Conservation (phyloP, 2,329 filamentous ascomycete genomes). For the Kalaharituber pfeilii region DNA sequence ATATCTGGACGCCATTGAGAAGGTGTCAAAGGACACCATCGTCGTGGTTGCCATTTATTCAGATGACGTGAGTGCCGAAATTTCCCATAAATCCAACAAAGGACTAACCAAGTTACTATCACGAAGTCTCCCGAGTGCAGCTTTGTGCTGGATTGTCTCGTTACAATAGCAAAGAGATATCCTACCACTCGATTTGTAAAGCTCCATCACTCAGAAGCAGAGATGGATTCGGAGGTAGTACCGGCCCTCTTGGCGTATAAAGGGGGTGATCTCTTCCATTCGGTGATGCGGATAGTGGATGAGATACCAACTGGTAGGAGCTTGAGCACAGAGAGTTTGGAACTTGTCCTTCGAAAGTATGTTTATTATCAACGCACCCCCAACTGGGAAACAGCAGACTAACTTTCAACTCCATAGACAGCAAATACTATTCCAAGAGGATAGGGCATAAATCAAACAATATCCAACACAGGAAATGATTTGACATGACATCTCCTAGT, state of each 20-base stretch:
- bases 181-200: slow-evolving; percentile 70
- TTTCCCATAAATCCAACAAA: neutral
- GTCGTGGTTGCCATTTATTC: slow-evolving; percentile 93
- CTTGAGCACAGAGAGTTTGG: slow-evolving; percentile 37
- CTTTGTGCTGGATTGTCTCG: slow-evolving; percentile 61
- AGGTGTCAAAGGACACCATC: slow-evolving; percentile 58
- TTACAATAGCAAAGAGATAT: slow-evolving; percentile 54
- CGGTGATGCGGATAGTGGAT: slow-evolving; percentile 69
- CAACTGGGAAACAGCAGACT: neutral
- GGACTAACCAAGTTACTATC: no score
- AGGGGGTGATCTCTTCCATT: slow-evolving; percentile 77
- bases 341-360: slow-evolving; percentile 40
- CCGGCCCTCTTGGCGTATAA: slow-evolving; percentile 81
- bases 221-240: slow-evolving; percentile 77
- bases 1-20: slow-evolving; percentile 93
- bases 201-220: slow-evolving; percentile 77
- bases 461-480: no score
- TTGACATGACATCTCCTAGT: no score
- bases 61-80: slow-evolving; percentile 45
- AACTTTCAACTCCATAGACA: neutral
- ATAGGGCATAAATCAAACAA: neutral
- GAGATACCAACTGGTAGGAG: slow-evolving; percentile 52
- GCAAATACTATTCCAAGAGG: neutral
- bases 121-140: slow-evolving; percentile 57
- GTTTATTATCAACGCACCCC: neutral